Conservation (phyloP, 257 asterid species). For the Solanum peruvianum region DNA sequence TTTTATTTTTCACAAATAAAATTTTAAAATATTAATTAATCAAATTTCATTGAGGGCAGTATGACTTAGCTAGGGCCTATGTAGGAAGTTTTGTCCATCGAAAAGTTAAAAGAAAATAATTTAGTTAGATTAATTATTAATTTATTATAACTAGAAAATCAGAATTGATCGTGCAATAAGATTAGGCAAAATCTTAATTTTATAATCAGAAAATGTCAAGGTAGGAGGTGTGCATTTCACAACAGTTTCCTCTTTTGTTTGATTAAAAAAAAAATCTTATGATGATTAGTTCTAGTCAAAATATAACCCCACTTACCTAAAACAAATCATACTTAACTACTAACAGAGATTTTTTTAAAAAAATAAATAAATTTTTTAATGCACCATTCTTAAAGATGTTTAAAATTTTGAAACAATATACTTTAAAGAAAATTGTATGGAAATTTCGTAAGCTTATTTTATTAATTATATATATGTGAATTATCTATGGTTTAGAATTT, state of each 20-base stretch:
- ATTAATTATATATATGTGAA: not conserved
- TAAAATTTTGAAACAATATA: not conserved
- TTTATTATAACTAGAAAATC: not conserved
- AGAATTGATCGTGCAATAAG: not conserved
- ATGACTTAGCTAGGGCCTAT: not conserved
- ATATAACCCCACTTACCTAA: not conserved
- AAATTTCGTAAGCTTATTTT: not conserved
- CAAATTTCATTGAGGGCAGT: not conserved
- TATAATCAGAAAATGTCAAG: not conserved
- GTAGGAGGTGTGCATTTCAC: not conserved
- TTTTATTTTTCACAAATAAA: not conserved
- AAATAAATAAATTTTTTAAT: not conserved
- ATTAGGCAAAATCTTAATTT: not conserved
- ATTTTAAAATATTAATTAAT: not conserved
- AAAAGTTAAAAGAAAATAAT: not conserved
- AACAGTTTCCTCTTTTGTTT: not conserved
- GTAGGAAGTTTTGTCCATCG: not conserved
- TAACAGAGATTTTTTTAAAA: not conserved
- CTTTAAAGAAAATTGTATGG: not conserved
- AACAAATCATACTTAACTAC: not conserved
- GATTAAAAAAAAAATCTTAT: not conserved
- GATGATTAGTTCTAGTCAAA: not conserved
- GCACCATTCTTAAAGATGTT: not conserved
- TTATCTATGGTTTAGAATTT: not conserved
- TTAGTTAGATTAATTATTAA: not conserved